A percentile compares a stretch with the other conserved stretches of the same genome.
Conservation (phyloP, 202 grass and related monocot genomes). For the Digitaria exilis region DNA sequence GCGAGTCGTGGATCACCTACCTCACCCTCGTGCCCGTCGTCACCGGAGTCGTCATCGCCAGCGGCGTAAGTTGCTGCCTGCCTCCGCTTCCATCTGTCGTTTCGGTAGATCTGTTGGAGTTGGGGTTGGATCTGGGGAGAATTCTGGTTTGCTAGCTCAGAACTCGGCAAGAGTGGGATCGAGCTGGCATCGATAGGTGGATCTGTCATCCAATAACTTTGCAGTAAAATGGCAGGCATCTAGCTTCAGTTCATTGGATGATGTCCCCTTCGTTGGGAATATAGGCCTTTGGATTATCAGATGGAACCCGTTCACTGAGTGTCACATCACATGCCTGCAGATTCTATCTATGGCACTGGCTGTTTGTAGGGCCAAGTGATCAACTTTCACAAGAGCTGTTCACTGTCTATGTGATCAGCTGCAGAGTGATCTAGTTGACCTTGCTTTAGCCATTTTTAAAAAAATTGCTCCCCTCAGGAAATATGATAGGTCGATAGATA, state of each 20-base stretch:
- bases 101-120: slow-evolving; percentile 50
- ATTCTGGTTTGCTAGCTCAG: slow-evolving; percentile 5
- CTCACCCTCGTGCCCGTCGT: slow-evolving; percentile 86
- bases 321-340: background rate
- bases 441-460: slow-evolving; percentile 4
- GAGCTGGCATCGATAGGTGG: slow-evolving; percentile 14
- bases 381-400: background rate
- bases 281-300: slow-evolving; percentile 14
- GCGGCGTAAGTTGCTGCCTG: slow-evolving; percentile 63
- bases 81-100: slow-evolving; percentile 1
- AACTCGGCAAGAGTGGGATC: slow-evolving; percentile 18
- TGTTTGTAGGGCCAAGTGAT: background rate
- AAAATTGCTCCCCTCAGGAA: background rate
- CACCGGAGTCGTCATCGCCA: slow-evolving; percentile 92
- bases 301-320: background rate
- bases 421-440: background rate
- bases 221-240: background rate
- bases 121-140: slow-evolving; percentile 45
- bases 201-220: slow-evolving; percentile 24
- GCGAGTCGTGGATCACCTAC: slow-evolving; percentile 88
- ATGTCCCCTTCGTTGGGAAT: slow-evolving; percentile 5
- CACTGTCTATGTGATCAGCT: background rate
- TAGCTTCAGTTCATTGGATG: background rate
- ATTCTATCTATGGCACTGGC: background rate
- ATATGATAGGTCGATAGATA: background rate